Conservation (phyloP, 805 yeast genomes). For the Saturnispora zaruensis region DNA sequence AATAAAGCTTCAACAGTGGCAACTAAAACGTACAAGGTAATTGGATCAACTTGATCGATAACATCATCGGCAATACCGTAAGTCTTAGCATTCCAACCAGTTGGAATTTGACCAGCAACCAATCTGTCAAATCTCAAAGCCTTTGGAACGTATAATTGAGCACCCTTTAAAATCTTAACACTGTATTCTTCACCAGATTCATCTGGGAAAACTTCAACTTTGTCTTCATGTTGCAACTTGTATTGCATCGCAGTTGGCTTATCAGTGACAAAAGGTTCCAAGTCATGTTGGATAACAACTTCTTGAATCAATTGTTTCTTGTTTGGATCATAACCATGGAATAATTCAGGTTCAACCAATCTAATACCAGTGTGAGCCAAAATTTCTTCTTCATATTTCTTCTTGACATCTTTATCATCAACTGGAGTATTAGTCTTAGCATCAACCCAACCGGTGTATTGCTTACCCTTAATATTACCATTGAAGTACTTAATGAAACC, state of each 20-base stretch:
- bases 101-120: slow-evolving; percentile 92
- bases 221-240: slow-evolving; percentile 87
- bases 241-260: slow-evolving; percentile 94
- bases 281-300: slow-evolving; percentile 90
- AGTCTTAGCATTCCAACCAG: slow-evolving; percentile 94
- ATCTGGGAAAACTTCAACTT: slow-evolving; percentile 74
- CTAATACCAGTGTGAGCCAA: slow-evolving; percentile 95
- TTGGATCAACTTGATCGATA: slow-evolving; percentile 90
- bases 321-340: slow-evolving; percentile 89
- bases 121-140: slow-evolving; percentile 63
- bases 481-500: slow-evolving; percentile 93
- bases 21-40: slow-evolving; percentile 87
- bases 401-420: slow-evolving; percentile 88
- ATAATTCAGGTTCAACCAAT: slow-evolving; percentile 90
- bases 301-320: slow-evolving; percentile 92
- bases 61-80: slow-evolving; percentile 95
- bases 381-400: slow-evolving; percentile 82
- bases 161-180: slow-evolving; percentile 87
- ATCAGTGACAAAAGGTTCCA: slow-evolving; percentile 92
- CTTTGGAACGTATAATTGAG: slow-evolving; percentile 84
- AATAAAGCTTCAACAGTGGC: slow-evolving; percentile 92
- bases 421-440: slow-evolving; percentile 88
- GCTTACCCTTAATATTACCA: slow-evolving; percentile 81
- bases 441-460: slow-evolving; percentile 97
- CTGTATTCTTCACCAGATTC: slow-evolving; percentile 88